Base-by-base conservation (phyloP, 2,329 filamentous ascomycete species). In the Nemania sp. region DNA sequence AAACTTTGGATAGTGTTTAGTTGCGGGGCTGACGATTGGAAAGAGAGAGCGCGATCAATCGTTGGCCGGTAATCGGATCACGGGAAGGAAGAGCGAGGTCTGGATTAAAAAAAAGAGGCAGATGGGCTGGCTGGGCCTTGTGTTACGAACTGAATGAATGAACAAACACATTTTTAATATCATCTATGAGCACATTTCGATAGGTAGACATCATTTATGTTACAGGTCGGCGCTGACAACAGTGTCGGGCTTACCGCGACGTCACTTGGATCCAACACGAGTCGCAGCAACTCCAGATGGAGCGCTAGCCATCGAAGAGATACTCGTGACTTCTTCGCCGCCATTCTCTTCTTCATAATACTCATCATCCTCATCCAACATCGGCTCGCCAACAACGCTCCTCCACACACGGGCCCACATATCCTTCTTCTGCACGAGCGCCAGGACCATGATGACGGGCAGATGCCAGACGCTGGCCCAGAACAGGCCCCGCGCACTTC, bases 381-480 rank as follows among this genome's bases (percentile, higher is more conserved):
- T 78, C 0, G 77, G 76, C 49, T 77, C 73, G 0, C 88, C 88
- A 50, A 83, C 77, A 0, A 89, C 73, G 51, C 83, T 82, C 51
- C 78, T 81, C 85, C 88, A 93, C n/a, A 93, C 83, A 14, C 91
- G 81, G 60, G 85, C 81, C 91, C 90, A 94, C 73, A 96, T 80
- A 0, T 92, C 93, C 75, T 91, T 96, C 81, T 99, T 99, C 73
- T 96, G 90, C 50, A 89, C 82, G 72, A 97, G 86, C 2, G 91
- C 93, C 56, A 97, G 77, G 41, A 97, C 91, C 79, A 99, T 84
- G 36, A 97, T 81, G 22, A 88, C 88, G 0, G 94, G 94, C 42
- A 99, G 72, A 74, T 97, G 92, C 94, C 93, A 97, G 8, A 99
- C 91, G 70, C 91, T 96, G 1, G 94, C 92, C 94, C 94, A 99